Evolutionary conservation across 1,139 yeast species (phyloP), one percentile per base, ranked within the genome.

Genomic region (Suhomyces maxii): DNA sequence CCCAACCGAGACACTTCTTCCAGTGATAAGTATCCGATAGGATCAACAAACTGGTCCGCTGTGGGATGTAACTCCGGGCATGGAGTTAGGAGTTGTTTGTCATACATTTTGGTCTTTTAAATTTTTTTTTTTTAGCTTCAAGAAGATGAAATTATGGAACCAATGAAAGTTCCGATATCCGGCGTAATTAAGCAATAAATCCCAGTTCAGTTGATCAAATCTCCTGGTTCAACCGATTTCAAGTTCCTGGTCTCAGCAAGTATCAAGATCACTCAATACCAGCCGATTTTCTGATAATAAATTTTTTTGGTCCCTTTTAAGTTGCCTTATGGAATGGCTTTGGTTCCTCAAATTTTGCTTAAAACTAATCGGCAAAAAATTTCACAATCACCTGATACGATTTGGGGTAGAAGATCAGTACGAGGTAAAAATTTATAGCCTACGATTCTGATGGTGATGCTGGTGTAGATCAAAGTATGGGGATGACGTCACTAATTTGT

Each of bases 51-150:
- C 60, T 86, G 84, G 26, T 64, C 71, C 26, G 59, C 63, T 1
- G 79, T 64, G 0, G 91, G 93, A 33, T 61, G 63, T 14, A 86
- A 66, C 7, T 78, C 72, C 10, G 91, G 90, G 42, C 86, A 82
- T 25, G 74, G 71, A 26, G 54, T 58, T 34, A 70, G 57, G 37
- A 61, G 54, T 26, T 51, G 52, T 52, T 67, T 68, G 50, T 67
- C 61, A 46, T 67, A 69, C 46, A 52, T 49, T 18, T 28, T 28
- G 3, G 3, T 18, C 4, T 18, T 18, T 18, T 18, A 6, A 18
- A 18, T 4, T 2, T 18, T 18, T 18, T 18, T 18, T 18, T 18
- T 18, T n/a, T n/a, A n/a, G 18, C 6, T 18, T 18, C 23, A 18
- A 18, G 23, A 18, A 18, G 23, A 18, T 18, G 23, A 18, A 18